Conservation (phyloP, 2,329 filamentous ascomycete genomes). For the Apiospora saccharicola region DNA sequence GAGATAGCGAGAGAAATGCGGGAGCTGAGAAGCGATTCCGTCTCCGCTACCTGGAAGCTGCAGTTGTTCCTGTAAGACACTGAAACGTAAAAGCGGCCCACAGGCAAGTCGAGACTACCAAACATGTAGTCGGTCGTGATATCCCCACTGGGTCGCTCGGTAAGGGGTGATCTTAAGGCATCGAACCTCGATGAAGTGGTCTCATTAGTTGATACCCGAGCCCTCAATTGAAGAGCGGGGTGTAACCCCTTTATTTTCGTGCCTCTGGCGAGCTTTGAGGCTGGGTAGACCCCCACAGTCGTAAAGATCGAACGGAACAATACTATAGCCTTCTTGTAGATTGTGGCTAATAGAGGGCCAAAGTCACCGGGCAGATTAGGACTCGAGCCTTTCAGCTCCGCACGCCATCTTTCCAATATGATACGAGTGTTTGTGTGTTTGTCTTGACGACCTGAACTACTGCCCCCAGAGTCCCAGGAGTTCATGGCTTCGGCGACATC, state of each 20-base stretch:
- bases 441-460: slow-evolving; percentile 48
- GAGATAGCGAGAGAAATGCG: slow-evolving; percentile 87
- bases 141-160: slow-evolving; percentile 62
- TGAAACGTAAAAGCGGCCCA: slow-evolving; percentile 81
- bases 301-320: slow-evolving; percentile 90
- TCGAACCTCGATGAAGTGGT: slow-evolving; percentile 63
- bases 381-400: slow-evolving; percentile 75
- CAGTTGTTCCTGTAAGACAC: slow-evolving; percentile 89
- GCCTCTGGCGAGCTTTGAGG: slow-evolving; percentile 82
- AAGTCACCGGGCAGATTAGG: slow-evolving; percentile 62
- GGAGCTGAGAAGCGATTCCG: slow-evolving; percentile 88
- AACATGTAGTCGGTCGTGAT: slow-evolving; percentile 81
- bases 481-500: slow-evolving; percentile 87
- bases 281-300: slow-evolving; percentile 81
- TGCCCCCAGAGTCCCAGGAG: slow-evolving; percentile 62
- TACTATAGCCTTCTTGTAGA: slow-evolving; percentile 97
- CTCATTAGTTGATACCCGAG: slow-evolving; percentile 75
- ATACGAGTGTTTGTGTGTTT: slow-evolving; percentile 70
- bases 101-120: slow-evolving; percentile 84
- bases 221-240: slow-evolving; percentile 75
- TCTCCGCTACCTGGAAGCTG: slow-evolving; percentile 90
- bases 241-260: slow-evolving; percentile 75
- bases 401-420: slow-evolving; percentile 87
- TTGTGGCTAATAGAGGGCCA: slow-evolving; percentile 74
- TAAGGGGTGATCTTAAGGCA: slow-evolving; percentile 74